phyloP scores from a whole-genome alignment of 768 basidiomycete species.

The Russula ochroleuca region DNA sequence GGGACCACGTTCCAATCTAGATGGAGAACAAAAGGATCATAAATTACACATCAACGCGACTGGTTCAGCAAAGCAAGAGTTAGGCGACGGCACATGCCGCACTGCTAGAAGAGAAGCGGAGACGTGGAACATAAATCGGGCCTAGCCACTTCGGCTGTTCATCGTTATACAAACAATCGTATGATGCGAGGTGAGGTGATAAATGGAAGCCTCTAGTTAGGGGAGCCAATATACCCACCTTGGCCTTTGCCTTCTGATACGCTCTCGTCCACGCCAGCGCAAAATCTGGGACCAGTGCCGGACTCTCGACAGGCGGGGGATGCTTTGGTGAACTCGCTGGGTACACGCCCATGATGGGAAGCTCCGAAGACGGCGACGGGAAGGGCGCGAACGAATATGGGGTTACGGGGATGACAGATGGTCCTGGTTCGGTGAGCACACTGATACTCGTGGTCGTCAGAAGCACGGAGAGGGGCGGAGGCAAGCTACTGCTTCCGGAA shows the following conservation, averaged over 20 bases:
- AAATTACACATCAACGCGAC: background rate
- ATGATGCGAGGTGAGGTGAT: too few relatives aligned
- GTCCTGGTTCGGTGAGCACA: conserved; percentile 7
- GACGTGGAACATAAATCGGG: background rate
- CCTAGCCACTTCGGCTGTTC: background rate
- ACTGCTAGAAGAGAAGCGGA: background rate
- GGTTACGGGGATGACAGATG: conserved; percentile 13
- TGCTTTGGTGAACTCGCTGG: conserved; percentile 49
- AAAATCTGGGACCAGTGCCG: conserved; percentile 48
- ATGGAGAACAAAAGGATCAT: background rate
- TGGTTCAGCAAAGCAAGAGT: background rate
- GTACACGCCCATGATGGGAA: conserved; percentile 50
- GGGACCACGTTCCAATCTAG: conserved; percentile 19
- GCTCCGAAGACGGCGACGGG: conserved; percentile 40
- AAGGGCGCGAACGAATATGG: conserved; percentile 18
- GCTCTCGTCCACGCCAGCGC: conserved; percentile 53
- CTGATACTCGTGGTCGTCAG: background rate
- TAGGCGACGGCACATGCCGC: background rate
- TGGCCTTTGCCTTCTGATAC: conserved; percentile 51
- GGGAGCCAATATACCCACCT: conserved; percentile 6
- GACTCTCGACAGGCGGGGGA: conserved; percentile 50
- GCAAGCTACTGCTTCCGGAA: too few relatives aligned
- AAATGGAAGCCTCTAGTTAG: background rate
- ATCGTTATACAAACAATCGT: too few relatives aligned
- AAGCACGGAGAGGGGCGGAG: too few relatives aligned